phyloP scores from a whole-genome alignment of 495 filamentous ascomycete genomes.

The Lasiosphaeria ovina region DNA sequence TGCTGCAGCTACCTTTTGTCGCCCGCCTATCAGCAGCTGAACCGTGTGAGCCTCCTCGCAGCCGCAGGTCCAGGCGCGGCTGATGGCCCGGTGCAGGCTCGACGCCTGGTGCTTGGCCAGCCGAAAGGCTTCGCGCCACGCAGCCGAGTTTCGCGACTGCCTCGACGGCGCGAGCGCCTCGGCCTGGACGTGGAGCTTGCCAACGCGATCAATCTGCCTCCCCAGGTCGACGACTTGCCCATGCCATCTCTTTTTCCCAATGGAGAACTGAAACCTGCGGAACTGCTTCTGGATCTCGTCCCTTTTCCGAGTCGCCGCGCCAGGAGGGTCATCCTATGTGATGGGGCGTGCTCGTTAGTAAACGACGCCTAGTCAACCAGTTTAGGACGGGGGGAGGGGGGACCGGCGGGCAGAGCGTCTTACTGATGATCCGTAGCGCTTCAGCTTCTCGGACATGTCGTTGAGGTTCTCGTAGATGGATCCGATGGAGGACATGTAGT shows the following conservation, averaged over 20 bases:
- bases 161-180: constrained; percentile 2
- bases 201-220: constrained; percentile 5
- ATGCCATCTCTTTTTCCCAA: constrained; percentile 1
- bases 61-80: not conserved
- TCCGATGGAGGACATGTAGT: not conserved
- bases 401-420: not conserved
- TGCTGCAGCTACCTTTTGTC: not conserved
- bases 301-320: not conserved
- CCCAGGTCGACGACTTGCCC: constrained; percentile 2
- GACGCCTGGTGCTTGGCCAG: not conserved
- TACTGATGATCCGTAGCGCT: too few relatives aligned
- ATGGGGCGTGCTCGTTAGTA: not conserved
- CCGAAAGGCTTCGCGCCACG: not conserved
- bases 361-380: not conserved
- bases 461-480: not conserved
- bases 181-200: constrained; percentile 1
- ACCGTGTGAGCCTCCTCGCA: not conserved
- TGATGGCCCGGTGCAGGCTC: not conserved
- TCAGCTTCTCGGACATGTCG: not conserved
- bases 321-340: not conserved
- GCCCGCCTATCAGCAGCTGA: not conserved
- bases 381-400: not conserved
- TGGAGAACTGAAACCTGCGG: not conserved
- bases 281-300: not conserved
- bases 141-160: not conserved